These are phyloP conservation scores for Effrenium voratum DNA, from an alignment of 73 alveolate species.

Conservation along the genomic window DNA sequence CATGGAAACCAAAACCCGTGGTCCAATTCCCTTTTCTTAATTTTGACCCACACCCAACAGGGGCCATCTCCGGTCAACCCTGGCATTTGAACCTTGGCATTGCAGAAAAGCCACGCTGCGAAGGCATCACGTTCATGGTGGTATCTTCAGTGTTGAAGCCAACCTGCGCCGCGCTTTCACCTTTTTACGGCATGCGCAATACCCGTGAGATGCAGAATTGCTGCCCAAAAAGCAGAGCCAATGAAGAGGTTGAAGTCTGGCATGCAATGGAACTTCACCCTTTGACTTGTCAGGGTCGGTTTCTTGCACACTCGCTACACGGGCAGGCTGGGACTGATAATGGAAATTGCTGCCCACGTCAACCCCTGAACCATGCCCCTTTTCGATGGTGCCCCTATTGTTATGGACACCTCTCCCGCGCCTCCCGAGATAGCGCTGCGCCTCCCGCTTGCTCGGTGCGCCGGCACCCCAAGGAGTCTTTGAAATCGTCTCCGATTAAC, in stretches of 20 bases:
- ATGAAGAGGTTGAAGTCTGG: neutral
- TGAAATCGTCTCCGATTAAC: too few relatives aligned
- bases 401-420: neutral
- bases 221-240: neutral
- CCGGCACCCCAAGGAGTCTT: too few relatives aligned
- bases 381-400: neutral
- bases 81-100: too few relatives aligned
- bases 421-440: neutral
- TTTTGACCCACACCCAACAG: too few relatives aligned
- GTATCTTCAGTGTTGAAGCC: slow-evolving; percentile 87
- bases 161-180: neutral
- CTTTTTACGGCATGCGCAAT: neutral
- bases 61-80: too few relatives aligned
- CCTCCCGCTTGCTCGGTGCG: too few relatives aligned
- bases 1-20: too few relatives aligned
- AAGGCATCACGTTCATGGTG: slow-evolving; percentile 88
- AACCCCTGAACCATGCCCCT: neutral
- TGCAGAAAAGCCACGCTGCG: slow-evolving; percentile 30
- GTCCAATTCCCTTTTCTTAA: too few relatives aligned
- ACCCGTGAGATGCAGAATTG: neutral
- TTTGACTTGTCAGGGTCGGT: too few relatives aligned
- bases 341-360: neutral
- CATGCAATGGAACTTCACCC: too few relatives aligned
- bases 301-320: neutral
- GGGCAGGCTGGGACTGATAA: neutral